Evolutionary conservation across 2,329 filamentous ascomycete genomes (phyloP), one percentile per base, ranked within the genome.

Genomic region (Cercospora sp.): DNA sequence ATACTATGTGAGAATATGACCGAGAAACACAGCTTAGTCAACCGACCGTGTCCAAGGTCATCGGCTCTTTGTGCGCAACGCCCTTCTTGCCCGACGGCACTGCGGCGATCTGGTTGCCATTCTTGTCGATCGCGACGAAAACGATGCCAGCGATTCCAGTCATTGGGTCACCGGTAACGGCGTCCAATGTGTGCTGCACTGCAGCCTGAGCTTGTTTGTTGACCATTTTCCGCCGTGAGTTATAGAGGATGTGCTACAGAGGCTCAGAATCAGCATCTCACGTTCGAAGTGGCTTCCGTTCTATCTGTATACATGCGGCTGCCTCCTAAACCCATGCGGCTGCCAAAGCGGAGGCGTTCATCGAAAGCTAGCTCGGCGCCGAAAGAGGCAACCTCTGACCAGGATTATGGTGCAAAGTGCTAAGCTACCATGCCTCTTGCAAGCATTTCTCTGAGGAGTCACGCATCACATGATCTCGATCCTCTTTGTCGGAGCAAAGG

Each of bases 41-140:
- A 45, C 53, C 10, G 20, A 70, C 69, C 5, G 81, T 87, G 45
- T 91, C 87, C 0, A 87, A 77, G 0, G 83, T 83, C 85, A 91
- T 87, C 3, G 83, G 79, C 57, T 87, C 83, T 0, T 79, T 71
- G 2, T 75, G 76, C 7, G 79, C 75, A 4, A 82, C 65, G 13
- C 80, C 78, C 28, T 75, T 74, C 33, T 79, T 81, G 10, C 82
- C 82, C 3, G 81, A 80, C 2, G 81, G 79, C 68, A 79, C 77
- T 55, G 81, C 77, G 28, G 79, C 76, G 10, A 84, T 77, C 1
- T 79, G 75, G 2, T 82, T 75, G 66, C 82, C 82, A 61, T 79
- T 76, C 67, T 79, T 81, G 75, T 83, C 80, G 18, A 83, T 75
- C 6, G 81, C 81, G n/a, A 80, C 74, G 69, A 83, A 83, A 30